These are phyloP conservation scores for Giardia duodenalis DNA, from an alignment of 208 protist species.

Conservation along the genomic window DNA sequence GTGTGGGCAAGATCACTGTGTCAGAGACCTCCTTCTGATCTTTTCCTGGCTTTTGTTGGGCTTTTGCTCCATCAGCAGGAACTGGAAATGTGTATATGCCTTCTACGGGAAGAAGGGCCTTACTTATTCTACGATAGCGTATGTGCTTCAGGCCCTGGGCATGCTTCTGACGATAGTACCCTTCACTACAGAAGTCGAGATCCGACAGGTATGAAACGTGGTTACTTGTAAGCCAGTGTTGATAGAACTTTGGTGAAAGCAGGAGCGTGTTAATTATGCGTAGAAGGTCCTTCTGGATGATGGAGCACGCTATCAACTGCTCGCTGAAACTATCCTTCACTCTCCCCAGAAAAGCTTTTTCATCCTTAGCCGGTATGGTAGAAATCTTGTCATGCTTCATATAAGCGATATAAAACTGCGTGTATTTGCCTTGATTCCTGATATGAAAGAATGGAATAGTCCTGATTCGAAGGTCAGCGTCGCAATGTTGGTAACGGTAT, in stretches of 20 bases:
- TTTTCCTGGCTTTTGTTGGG: neutral
- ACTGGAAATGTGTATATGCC: neutral
- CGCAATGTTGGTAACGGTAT: neutral
- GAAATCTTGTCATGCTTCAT: neutral
- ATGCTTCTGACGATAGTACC: neutral
- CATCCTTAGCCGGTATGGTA: neutral
- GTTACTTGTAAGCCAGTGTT: neutral
- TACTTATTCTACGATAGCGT: neutral
- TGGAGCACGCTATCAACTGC: neutral
- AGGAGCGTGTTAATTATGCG: neutral
- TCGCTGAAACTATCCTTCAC: neutral
- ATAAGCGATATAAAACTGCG: neutral
- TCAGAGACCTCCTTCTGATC: neutral
- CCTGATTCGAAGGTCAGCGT: neutral
- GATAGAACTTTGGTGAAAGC: neutral
- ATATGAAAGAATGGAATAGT: neutral
- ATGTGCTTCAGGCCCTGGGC: neutral
- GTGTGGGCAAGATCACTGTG: neutral
- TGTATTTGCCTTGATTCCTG: neutral
- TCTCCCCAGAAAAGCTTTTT: neutral
- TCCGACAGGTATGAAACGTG: neutral
- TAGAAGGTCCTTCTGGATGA: neutral
- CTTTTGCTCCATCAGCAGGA: neutral
- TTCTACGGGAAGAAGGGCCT: neutral
- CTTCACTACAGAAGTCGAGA: neutral